These are phyloP conservation scores for Wickerhamomyces rabaulensis DNA, from an alignment of 805 yeast species.

Conservation along the genomic window DNA sequence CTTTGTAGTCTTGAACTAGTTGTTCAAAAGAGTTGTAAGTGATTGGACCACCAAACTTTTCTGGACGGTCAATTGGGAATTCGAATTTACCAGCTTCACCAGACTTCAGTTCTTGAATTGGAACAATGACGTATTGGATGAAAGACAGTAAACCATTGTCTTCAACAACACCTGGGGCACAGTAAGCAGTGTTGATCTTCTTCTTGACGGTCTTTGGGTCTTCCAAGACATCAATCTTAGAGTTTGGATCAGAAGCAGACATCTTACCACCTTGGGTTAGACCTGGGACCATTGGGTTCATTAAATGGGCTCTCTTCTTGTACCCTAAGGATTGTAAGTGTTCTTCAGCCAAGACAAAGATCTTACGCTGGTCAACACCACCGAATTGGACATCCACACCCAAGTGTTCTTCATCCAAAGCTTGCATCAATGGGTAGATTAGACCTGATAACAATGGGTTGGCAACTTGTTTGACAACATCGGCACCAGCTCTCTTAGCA, in stretches of 20 bases:
- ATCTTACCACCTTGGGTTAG: conserved; percentile 95
- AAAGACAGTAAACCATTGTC: conserved; percentile 90
- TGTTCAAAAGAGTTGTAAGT: conserved; percentile 62
- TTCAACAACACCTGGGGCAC: conserved; percentile 90
- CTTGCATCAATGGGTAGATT: conserved; percentile 98
- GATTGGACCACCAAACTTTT: conserved; percentile 93
- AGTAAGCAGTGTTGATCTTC: conserved; percentile 88
- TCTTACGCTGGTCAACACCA: conserved; percentile 98
- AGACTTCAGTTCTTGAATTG: conserved; percentile 73
- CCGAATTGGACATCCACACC: conserved; percentile 94
- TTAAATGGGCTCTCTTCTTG: conserved; percentile 95
- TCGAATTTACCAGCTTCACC: conserved; percentile 48
- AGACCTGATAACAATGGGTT: conserved; percentile 91
- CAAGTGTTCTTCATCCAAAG: conserved; percentile 88
- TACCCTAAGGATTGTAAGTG: conserved; percentile 81
- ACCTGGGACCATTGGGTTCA: conserved; percentile 99
- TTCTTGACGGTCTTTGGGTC: conserved; percentile 83
- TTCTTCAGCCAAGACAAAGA: conserved; percentile 95
- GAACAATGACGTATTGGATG: conserved; percentile 76
- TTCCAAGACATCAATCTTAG: conserved; percentile 90
- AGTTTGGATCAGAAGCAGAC: conserved; percentile 98
- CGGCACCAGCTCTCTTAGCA: conserved; percentile 99
- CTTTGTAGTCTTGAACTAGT: conserved; percentile 66
- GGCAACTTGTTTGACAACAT: conserved; percentile 95
- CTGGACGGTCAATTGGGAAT: conserved; percentile 85